Base-by-base conservation (phyloP, 2,329 filamentous ascomycete species). In the Aurifilum marmelostoma region DNA sequence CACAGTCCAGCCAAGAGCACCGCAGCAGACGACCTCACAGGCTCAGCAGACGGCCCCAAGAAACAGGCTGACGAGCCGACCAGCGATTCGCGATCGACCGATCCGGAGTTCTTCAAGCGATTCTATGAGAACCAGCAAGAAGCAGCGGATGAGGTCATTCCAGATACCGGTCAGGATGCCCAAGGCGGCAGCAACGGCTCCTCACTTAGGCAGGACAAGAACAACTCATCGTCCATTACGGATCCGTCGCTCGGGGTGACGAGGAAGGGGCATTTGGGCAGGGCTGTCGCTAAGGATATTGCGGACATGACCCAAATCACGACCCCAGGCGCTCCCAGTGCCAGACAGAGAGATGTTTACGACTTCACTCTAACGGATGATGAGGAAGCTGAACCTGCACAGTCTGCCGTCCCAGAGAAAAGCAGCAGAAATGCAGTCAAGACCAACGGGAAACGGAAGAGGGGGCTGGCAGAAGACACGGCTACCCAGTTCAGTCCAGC, bases 351-450 rank as follows among this genome's bases (percentile, higher is more conserved):
- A 34, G 81, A 83, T 65, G 73, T 75, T 9, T 85, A 82, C 80
- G 83, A 83, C 50, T 78, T 85, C 3, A 82, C 83, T 0, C 81
- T 79, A 71, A 84, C 82, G n/a, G n/a, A n/a, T 59, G 79, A 81
- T 7, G 79, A 78, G 34, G 71, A 69, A 69, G 56, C 67, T 34
- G 67, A 63, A 2, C 39, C 32, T 59, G 54, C 52, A 47, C 66
- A 70, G 52, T 11, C 62, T 47, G n/a, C 61, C 9, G 16, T 37
- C 34, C 41, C 69, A 21, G 60, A 43, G 41, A 63, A 61, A 24
- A 69, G 34, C 24, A 69, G 34, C 12, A 32, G 64, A 59, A 64
- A 62, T 11, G 34, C 50, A 14, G 14, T 43, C 21, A 70, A 58
- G 34, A 50, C 34, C 1, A 71, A 64, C 47, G 67, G 70, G 16